Base-by-base conservation (phyloP, 495 filamentous ascomycete genomes). In the Rostrohypoxylon terebratum region DNA sequence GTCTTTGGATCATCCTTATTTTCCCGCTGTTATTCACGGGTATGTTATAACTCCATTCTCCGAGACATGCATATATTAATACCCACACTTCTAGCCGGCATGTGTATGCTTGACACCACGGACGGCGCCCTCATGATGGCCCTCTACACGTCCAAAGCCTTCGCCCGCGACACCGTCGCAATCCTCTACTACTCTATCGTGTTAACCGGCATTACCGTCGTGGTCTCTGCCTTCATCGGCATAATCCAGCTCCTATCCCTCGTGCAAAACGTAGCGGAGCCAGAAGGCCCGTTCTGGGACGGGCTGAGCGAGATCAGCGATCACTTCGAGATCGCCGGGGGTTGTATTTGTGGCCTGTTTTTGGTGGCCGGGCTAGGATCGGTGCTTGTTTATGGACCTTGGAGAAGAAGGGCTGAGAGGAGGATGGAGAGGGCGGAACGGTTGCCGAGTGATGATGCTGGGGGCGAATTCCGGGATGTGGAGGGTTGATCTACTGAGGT, bases 51-150 rank as follows among this genome's bases (percentile, higher is more conserved):
- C 16, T 28, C 8, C 1, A 21, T 44, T 38, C 34, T 38, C 5
- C 28, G 13, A n/a, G 14, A 14, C 1, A 14, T 4, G 38, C 3
- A 14, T 42, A 42, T n/a, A n/a, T 20, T 50, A 2, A n/a, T 45
- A 16, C 20, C 14, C 6, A n/a, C 28, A 28, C 48, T 25, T 13
- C 13, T 48, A 88, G 94, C 90, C 2, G 94, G 93, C 69, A 97
- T 97, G 94, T 96, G 93, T 78, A 84, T 97, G 36, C 83, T 97
- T 2, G 94, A 97, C 80, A 97, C 94, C 0, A 91, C 88, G 0
- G 95, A 98, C 74, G 95, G 95, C 11, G 94, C 95, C 6, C 88
- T 97, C 0, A 98, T 98, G 95, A 94, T 96, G 87, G 89, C 92
- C 0, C 84, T 98, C 4, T 99, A 99, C 82, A 93, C 94, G 0